phyloP scores from a whole-genome alignment of 2,329 filamentous ascomycete species.

The Diaporthe sp. region DNA sequence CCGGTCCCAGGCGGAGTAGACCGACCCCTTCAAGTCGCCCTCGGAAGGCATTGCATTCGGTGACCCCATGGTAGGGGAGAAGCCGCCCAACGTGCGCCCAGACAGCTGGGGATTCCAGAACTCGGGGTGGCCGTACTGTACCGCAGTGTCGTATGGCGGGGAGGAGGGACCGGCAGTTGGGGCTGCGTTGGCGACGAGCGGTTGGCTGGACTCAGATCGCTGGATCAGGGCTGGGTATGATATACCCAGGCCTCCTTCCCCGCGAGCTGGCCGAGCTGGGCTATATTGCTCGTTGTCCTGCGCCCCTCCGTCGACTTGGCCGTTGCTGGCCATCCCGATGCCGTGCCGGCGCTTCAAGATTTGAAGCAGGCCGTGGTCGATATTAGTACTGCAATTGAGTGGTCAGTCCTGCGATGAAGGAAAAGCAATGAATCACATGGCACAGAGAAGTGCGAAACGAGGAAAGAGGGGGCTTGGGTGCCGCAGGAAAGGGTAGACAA shows the following conservation, averaged over 20 bases:
- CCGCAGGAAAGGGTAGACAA: neutral
- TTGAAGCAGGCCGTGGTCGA: neutral
- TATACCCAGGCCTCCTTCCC: constrained; percentile 31
- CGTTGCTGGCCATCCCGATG: constrained; percentile 9
- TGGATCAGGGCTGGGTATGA: constrained; percentile 7
- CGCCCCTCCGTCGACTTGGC: neutral
- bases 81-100: neutral
- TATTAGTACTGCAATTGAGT: neutral
- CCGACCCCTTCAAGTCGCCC: constrained; percentile 29
- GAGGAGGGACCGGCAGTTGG: constrained; percentile 19
- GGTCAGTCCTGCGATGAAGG: neutral
- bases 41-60: neutral
- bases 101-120: constrained; percentile 17
- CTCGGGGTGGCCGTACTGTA: neutral
- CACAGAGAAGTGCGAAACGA: neutral
- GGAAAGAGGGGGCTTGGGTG: neutral
- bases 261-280: neutral
- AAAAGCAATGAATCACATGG: neutral
- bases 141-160: constrained; percentile 23
- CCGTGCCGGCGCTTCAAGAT: neutral
- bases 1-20: constrained; percentile 39
- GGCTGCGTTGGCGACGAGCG: constrained; percentile 32
- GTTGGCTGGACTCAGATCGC: constrained; percentile 32
- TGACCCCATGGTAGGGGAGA: neutral
- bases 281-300: neutral